A percentile compares a stretch with the other conserved stretches of the same genome.
Evolutionary conservation across 2,329 filamentous ascomycete species (phyloP).

Genomic region (Arthrobotrys iridis): DNA sequence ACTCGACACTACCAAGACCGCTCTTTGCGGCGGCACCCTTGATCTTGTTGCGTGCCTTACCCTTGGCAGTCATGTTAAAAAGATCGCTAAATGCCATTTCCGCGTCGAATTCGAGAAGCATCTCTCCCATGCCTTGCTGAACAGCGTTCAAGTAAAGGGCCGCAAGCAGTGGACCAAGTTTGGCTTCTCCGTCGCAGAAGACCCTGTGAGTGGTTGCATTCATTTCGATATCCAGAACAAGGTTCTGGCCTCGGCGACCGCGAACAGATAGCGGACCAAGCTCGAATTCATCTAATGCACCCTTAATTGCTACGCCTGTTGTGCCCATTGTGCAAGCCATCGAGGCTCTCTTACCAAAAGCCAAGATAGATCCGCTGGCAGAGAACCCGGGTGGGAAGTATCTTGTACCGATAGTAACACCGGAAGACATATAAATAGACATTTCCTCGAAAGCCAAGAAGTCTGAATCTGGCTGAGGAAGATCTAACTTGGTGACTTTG

Average conservation of each 20-base stretch:
- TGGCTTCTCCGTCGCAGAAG: conserved; percentile 9
- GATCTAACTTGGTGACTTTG: not conserved
- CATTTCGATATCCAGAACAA: conserved; percentile 20
- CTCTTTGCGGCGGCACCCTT: conserved; percentile 6
- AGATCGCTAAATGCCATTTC: conserved; percentile 15
- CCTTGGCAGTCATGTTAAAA: conserved; percentile 17
- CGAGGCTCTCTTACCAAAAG: conserved; percentile 15
- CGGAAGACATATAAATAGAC: conserved; percentile 18
- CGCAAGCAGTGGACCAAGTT: conserved; percentile 3
- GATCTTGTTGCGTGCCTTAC: conserved; percentile 5
- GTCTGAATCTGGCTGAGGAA: conserved; percentile 5
- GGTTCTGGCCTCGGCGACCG: conserved; percentile 14
- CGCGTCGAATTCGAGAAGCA: conserved; percentile 7
- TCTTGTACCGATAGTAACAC: conserved; percentile 13
- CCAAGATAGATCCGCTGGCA: conserved; percentile 12
- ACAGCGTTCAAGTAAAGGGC: conserved; percentile 3
- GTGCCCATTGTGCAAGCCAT: conserved; percentile 16
- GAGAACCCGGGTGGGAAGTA: conserved; percentile 23
- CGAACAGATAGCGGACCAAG: conserved; percentile 15
- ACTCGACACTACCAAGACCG: not conserved
- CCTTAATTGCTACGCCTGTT: conserved; percentile 12
- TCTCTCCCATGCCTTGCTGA: not conserved
- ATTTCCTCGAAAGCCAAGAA: conserved; percentile 20
- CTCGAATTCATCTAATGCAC: conserved; percentile 6
- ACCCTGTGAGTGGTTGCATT: not conserved